These are phyloP conservation scores for Clitopilus passeckerianus DNA, from an alignment of 768 basidiomycete genomes.

Conservation along the genomic window DNA sequence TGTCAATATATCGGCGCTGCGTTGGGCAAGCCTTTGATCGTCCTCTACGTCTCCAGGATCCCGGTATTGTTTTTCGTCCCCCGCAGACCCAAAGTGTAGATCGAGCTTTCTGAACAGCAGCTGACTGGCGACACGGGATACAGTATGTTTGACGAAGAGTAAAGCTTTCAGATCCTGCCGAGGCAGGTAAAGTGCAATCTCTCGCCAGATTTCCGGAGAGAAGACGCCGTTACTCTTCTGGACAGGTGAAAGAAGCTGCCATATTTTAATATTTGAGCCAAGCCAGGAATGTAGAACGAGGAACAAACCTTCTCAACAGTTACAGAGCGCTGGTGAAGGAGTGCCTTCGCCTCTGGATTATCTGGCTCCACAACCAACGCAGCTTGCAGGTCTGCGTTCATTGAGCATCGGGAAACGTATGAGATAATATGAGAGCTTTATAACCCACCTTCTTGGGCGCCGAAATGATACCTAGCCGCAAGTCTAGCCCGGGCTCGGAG, in stretches of 20 bases:
- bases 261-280: background rate
- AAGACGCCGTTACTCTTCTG: slow-evolving; percentile 46
- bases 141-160: slow-evolving; percentile 57
- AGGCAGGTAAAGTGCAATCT: slow-evolving; percentile 59
- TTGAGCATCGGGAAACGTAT: slow-evolving; percentile 1
- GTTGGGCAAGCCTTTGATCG: slow-evolving; percentile 51
- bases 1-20: slow-evolving; percentile 68
- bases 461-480: slow-evolving; percentile 51
- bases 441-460: slow-evolving; percentile 59
- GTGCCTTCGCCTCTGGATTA: slow-evolving; percentile 61
- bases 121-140: slow-evolving; percentile 67
- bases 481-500: slow-evolving; percentile 64
- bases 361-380: slow-evolving; percentile 61
- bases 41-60: slow-evolving; percentile 22
- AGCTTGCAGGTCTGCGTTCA: slow-evolving; percentile 55
- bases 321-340: slow-evolving; percentile 52
- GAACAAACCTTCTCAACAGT: slow-evolving; percentile 49
- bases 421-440: background rate
- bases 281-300: background rate
- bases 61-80: slow-evolving; percentile 21
- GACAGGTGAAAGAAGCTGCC: slow-evolving; percentile 33
- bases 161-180: slow-evolving; percentile 61
- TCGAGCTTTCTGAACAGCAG: slow-evolving; percentile 61
- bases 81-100: slow-evolving; percentile 43
- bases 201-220: slow-evolving; percentile 68